Evolutionary conservation across 768 basidiomycete genomes (phyloP), one percentile per base, ranked within the genome.

Genomic region (Cyclocybe aegerita): DNA sequence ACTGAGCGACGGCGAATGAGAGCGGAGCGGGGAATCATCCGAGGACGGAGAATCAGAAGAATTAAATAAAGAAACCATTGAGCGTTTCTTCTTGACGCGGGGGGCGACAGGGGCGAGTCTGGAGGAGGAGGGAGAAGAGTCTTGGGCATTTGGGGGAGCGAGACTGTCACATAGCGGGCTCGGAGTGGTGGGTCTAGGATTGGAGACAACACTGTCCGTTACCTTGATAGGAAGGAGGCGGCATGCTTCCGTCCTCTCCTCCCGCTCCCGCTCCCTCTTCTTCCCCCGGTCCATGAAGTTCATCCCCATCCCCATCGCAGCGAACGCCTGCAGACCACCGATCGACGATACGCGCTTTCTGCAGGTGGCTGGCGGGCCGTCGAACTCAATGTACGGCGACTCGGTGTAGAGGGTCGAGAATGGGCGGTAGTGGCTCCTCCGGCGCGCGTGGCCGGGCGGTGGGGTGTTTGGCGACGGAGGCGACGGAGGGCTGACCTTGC

Each of bases 371-470:
- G 46, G 39, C 35, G 48, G 54, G 23, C 35, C 36, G 40, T 56
- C 46, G 42, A 62, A 37, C n/a, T 56, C 57, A 16, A 53, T 49
- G 45, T 59, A 59, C 4, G 62, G 56, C 2, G 61, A 52, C 4
- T 68, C 65, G 9, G 64, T 49, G 36, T 65, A 58, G 37, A 73
- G 55, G 3, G 68, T 64, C 1, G 76, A 76, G 53, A 70, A 65
- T 1, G 75, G 73, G 37, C 70, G 69, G 52, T 76, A 76, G 50
- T 76, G 73, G 37, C 69, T 65, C 49, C 56, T 23, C 23, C 23
- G 23, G 48, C 4, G 54, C 38, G 30, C 53, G 59, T 14, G 58
- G 50, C 23, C 49, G 53, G 10, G 54, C 48, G 36, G 55, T 50
- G 23, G 9, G 55, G 54, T 41, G 57, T 15, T 29, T 37, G 33